Percentiles rank a stretch among this genome's conserved stretches.
phyloP scores from a whole-genome alignment of 495 filamentous ascomycete genomes.

The Neurospora pannonica region DNA sequence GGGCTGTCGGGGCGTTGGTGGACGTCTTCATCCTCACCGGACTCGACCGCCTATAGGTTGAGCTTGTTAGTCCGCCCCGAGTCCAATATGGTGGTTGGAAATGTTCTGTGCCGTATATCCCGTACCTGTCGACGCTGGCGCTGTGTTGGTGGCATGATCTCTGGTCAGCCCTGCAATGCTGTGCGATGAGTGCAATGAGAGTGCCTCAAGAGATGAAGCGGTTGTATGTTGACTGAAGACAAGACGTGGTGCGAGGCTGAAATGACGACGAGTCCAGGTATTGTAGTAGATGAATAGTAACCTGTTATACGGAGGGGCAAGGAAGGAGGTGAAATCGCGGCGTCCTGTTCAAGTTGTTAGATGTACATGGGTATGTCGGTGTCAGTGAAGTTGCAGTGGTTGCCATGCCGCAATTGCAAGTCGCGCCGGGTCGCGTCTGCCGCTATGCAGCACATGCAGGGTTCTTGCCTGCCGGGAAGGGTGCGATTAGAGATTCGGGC shows the following conservation, averaged over 20 bases:
- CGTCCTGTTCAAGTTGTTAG: background rate
- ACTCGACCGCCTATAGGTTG: constrained; percentile 3
- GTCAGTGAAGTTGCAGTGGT: background rate
- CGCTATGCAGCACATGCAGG: constrained; percentile 1
- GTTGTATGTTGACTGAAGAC: background rate
- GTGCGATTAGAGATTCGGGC: background rate
- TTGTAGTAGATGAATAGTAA: background rate
- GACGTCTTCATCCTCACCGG: constrained; percentile 18
- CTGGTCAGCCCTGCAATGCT: background rate
- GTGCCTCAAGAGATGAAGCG: background rate
- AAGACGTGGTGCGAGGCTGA: background rate
- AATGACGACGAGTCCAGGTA: background rate
- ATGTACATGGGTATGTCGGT: background rate
- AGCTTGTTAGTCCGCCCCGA: background rate
- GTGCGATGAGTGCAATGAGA: background rate
- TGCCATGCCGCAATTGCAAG: background rate
- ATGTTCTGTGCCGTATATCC: background rate
- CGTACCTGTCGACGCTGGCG: background rate
- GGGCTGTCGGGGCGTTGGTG: constrained; percentile 4
- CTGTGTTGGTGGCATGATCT: constrained; percentile 5
- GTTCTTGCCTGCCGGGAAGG: constrained; percentile 11
- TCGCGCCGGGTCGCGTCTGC: constrained; percentile 6
- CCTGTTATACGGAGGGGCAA: background rate
- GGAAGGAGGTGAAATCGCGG: background rate
- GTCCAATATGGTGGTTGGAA: background rate